Evolutionary conservation across 139 green algal genomes (phyloP).

Genomic region (Chlamydomonas asymmetrica): DNA sequence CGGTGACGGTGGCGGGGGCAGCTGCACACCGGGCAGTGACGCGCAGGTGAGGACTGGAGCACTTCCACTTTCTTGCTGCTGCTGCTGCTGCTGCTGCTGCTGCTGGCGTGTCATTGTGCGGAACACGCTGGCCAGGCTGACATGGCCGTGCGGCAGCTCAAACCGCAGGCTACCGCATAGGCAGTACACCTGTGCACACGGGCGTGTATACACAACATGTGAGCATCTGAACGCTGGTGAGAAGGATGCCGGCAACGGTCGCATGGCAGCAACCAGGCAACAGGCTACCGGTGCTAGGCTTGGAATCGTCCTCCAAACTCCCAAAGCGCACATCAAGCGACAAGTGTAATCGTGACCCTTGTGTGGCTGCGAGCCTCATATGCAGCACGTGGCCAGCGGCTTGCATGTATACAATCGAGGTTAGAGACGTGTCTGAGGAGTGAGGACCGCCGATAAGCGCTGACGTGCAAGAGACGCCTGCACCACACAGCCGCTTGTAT

Average conservation of each 20-base stretch:
- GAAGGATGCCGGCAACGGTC: not conserved
- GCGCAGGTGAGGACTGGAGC: too few relatives aligned
- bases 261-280: not conserved
- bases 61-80: too few relatives aligned
- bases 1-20: too few relatives aligned
- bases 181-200: slow-evolving; percentile 35
- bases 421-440: too few relatives aligned
- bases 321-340: too few relatives aligned
- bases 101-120: not conserved
- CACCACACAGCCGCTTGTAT: not conserved
- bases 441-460: not conserved
- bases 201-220: too few relatives aligned
- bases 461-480: not conserved
- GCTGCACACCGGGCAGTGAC: too few relatives aligned
- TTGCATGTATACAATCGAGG: slow-evolving; percentile 1
- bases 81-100: too few relatives aligned
- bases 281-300: not conserved
- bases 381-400: too few relatives aligned
- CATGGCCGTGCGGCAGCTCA: not conserved
- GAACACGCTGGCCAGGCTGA: slow-evolving; percentile 6
- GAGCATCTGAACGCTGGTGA: not conserved
- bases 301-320: too few relatives aligned
- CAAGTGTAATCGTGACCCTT: too few relatives aligned
- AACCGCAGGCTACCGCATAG: slow-evolving; percentile 20
- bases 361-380: too few relatives aligned